A percentile compares a stretch with the other conserved stretches of the same genome.
phyloP scores from a whole-genome alignment of 2,329 filamentous ascomycete genomes.

The Clonostachys sp. region DNA sequence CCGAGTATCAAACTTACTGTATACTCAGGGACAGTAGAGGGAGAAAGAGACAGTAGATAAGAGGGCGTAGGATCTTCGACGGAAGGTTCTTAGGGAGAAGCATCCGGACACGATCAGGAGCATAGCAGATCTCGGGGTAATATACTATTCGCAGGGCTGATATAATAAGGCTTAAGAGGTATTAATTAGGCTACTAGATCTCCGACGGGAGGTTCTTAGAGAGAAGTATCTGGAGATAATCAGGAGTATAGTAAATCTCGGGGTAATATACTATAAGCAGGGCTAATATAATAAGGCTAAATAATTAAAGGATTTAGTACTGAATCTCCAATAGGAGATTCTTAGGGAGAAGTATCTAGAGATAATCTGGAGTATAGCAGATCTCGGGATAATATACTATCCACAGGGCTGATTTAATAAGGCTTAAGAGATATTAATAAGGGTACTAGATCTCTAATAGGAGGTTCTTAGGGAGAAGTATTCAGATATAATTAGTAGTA shows the following conservation, averaged over 20 bases:
- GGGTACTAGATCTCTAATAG: conserved; percentile 1
- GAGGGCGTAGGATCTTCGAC: conserved; percentile 6
- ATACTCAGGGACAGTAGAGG: conserved; percentile 12
- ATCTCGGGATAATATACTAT: not conserved
- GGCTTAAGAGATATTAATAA: conserved; percentile 12
- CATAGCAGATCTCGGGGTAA: not conserved
- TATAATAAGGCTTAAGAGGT: not conserved
- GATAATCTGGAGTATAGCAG: no score
- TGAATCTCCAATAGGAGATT: no score
- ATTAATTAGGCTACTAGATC: not conserved
- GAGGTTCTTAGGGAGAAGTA: conserved; percentile 5
- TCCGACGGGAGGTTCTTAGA: not conserved
- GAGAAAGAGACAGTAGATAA: conserved; percentile 13
- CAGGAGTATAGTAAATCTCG: not conserved
- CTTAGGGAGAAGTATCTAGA: no score
- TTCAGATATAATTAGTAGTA: no score
- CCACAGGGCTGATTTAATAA: conserved; percentile 14
- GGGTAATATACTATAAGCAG: no score
- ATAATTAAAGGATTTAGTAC: no score
- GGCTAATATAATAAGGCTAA: no score
- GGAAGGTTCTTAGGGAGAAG: conserved; percentile 9
- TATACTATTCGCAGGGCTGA: not conserved
- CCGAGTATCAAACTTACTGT: conserved; percentile 12
- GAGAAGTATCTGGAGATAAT: not conserved
- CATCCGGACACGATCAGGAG: not conserved